A percentile compares a stretch with the other conserved stretches of the same genome.
Evolutionary conservation across 2,329 filamentous ascomycete genomes (phyloP).

Genomic region (Trichothecium sympodiale): DNA sequence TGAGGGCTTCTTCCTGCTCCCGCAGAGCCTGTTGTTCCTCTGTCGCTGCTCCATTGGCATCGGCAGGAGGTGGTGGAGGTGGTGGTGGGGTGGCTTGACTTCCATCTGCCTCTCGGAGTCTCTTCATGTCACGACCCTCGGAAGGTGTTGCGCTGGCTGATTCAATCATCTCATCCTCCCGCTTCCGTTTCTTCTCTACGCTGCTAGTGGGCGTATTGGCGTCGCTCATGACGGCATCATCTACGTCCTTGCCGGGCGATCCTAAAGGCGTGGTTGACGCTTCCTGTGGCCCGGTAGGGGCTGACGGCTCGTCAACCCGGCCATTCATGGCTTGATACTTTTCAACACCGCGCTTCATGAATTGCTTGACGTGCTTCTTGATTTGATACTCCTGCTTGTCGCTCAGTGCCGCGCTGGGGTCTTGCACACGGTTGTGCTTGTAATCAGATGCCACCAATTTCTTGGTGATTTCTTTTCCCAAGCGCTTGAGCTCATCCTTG

Average conservation of each 20-base stretch:
- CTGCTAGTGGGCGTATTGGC: conserved; percentile 35
- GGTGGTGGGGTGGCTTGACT: conserved; percentile 29
- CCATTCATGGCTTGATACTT: conserved; percentile 52
- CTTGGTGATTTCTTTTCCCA: conserved; percentile 62
- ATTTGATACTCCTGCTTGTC: conserved; percentile 73
- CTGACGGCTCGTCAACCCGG: conserved; percentile 12
- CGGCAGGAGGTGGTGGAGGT: conserved; percentile 32
- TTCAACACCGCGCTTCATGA: conserved; percentile 72
- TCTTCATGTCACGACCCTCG: conserved; percentile 40
- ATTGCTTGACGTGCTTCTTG: conserved; percentile 74
- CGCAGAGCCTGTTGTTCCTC: conserved; percentile 33
- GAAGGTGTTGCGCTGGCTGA: conserved; percentile 36
- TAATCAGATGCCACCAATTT: conserved; percentile 88
- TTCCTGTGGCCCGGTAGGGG: background rate
- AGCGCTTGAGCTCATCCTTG: conserved; percentile 59
- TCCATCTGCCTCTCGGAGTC: conserved; percentile 34
- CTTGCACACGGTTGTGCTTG: conserved; percentile 75
- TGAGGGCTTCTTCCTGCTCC: conserved; percentile 38
- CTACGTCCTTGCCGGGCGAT: conserved; percentile 12
- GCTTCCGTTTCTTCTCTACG: conserved; percentile 54
- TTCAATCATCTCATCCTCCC: conserved; percentile 25
- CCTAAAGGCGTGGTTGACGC: background rate
- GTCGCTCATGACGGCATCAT: conserved; percentile 28
- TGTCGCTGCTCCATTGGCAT: conserved; percentile 12
- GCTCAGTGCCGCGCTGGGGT: conserved; percentile 60